Evolutionary conservation across 2,329 filamentous ascomycete genomes (phyloP).

Genomic region (Cryphonectria parasitica): DNA sequence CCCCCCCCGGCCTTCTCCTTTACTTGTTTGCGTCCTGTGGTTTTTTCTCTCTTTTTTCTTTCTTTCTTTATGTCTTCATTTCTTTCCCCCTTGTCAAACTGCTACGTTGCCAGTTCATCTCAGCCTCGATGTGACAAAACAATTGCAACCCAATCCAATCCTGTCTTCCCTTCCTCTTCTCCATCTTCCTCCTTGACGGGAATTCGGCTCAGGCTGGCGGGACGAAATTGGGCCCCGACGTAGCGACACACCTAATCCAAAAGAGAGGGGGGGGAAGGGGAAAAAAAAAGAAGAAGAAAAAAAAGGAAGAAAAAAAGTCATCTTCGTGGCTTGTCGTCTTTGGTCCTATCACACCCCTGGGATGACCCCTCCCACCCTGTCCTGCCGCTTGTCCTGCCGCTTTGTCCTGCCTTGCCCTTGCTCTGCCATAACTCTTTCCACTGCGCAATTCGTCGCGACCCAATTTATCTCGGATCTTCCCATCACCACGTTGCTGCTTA

Average conservation of each 20-base stretch:
- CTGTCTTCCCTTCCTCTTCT: background rate
- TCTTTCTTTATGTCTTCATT: background rate
- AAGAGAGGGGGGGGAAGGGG: background rate
- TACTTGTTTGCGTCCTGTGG: background rate
- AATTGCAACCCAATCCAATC: background rate
- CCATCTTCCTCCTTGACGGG: background rate
- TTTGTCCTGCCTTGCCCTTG: background rate
- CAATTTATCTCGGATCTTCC: constrained; percentile 6
- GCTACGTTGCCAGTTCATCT: background rate
- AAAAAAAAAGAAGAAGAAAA: background rate
- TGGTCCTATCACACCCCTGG: constrained; percentile 5
- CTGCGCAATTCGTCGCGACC: background rate
- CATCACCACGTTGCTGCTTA: constrained; percentile 4
- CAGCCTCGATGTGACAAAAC: constrained; percentile 2
- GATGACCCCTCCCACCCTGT: background rate
- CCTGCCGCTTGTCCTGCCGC: background rate
- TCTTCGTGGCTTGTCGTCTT: constrained; percentile 7
- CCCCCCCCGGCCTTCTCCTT: background rate
- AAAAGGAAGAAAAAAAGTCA: background rate
- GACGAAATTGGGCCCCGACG: background rate
- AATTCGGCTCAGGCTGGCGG: constrained; percentile 1
- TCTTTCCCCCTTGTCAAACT: background rate
- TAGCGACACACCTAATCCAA: constrained; percentile 2
- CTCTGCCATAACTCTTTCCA: background rate
- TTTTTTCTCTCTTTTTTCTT: background rate